Evolutionary conservation across 352 stramenopile genomes (phyloP).

Genomic region (Globisporangium abappressorium): DNA sequence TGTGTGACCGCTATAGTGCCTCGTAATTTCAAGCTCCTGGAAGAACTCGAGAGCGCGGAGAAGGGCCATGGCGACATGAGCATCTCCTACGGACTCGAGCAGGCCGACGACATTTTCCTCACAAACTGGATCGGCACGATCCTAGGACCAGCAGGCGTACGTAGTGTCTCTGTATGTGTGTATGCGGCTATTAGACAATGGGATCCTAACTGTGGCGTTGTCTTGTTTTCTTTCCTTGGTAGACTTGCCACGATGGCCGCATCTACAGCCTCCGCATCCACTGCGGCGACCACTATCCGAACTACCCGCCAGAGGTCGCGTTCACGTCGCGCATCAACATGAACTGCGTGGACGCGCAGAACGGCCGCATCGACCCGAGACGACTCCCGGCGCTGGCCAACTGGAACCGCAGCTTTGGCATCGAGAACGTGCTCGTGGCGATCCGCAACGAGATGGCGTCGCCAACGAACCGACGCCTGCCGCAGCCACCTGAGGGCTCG

Average conservation of each 20-base stretch:
- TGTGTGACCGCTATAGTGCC: constrained; percentile 45
- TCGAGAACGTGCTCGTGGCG: constrained; percentile 88
- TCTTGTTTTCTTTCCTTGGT: not conserved
- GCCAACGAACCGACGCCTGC: constrained; percentile 85
- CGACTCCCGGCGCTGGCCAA: constrained; percentile 62
- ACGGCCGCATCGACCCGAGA: constrained; percentile 76
- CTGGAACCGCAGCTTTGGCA: constrained; percentile 88
- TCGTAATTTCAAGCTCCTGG: constrained; percentile 93
- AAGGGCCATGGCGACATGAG: constrained; percentile 93
- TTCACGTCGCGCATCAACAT: constrained; percentile 99
- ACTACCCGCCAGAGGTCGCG: constrained; percentile 89
- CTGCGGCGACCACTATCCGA: constrained; percentile 94
- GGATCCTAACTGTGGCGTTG: not conserved
- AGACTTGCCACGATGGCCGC: constrained; percentile 95
- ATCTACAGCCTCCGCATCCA: constrained; percentile 96
- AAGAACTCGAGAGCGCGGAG: constrained; percentile 91
- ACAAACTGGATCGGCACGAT: constrained; percentile 98
- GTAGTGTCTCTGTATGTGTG: constrained; percentile 18
- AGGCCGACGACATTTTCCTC: constrained; percentile 97
- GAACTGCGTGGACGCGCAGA: constrained; percentile 92
- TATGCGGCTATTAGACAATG: not conserved
- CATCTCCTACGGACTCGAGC: constrained; percentile 94
- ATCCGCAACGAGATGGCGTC: constrained; percentile 90
- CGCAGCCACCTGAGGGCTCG: constrained; percentile 88
- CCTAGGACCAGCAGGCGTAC: constrained; percentile 93